Base-by-base conservation (phyloP, 306 rosid genomes). In the Dicorynia guianensis region DNA sequence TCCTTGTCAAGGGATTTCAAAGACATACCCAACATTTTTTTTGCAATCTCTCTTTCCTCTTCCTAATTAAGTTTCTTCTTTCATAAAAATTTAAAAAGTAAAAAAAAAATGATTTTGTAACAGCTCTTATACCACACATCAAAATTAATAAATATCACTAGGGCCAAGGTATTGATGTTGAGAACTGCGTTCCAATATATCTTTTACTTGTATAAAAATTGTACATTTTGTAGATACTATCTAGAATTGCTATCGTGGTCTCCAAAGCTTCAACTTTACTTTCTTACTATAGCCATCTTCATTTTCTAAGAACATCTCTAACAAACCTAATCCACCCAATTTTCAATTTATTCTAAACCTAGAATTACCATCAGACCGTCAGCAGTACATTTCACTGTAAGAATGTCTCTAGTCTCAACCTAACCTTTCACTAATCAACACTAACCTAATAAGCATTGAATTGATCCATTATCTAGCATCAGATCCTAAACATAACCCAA, bases 391-490 rank as follows among this genome's bases (percentile, higher is more conserved):
- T 50, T 50, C 1, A 50, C 25, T 50, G 25, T 15, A 5, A 15
- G 56, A 50, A 50, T 6, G 20, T 5, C 62, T 18, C 4, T 17
- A 6, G 9, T 18, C 18, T 53, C 25, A 11, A 15, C 11, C 30
- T 53, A 6, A 6, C 19, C 25, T 53, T 53, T 1, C 10, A 11
- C 35, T 20, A 20, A 25, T 20, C 62, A 8, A 56, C 38, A 36
- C 15, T 46, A 71, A 53, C 55, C 19, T 14, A 39, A 46, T 6
- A 13, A 36, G 38, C 34, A 42, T 13, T 39, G 33, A 30, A 57
- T 15, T 35, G 10, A 25, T 39, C 74, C 44, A 71, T 48, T 25
- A 44, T 71, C 77, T 36, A 58, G 63, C 43, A 69, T 50, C 18
- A 43, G 36, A 35, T 30, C 61, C 50, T 36, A 14, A 11, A 63